Base-by-base conservation (phyloP, 1,139 yeast species). In the Protomyces inundatus region DNA sequence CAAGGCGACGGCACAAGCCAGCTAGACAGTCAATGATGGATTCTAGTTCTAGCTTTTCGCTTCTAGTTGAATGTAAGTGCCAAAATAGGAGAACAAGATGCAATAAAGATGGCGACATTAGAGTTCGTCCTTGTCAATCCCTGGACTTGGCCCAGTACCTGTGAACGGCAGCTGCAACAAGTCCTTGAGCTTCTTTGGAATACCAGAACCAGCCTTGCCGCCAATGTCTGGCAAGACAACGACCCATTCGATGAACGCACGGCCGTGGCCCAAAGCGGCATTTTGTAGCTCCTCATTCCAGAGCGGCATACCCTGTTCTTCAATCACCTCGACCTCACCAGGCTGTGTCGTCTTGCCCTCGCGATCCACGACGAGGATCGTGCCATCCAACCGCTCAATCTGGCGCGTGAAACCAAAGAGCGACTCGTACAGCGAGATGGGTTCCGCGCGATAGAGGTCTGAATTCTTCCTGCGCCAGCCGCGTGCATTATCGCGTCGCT, bases 221-320 rank as follows among this genome's bases (percentile, higher is more conserved):
- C 32, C 48, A 23, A 42, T 42, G 9, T 55, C 55, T 32, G 64
- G 64, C 61, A 61, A 42, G 37, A 61, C 56, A 33, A 61, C 53
- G 40, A 48, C 23, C 45, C 55, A 61, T 40, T 61, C 64, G 46
- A 61, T 46, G 14, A 42, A 61, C 6, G 57, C 55, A 39, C 54
- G 57, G n/a, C 64, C 64, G n/a, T 48, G 37, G 23, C 48, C 14
- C 32, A 53, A 46, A 2, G 55, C 56, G 6, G 62, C 62, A 32
- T 58, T 50, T 9, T 50, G 56, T 30, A 23, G 56, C 14, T 60
- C 58, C 34, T 53, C 58, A 48, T 46, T 30, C 58, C 64, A 60
- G 48, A 79, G 68, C 1, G 98, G 98, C 97, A 93, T 90, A 40
- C 98, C 98, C 71, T 82, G 85, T 12, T 88, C 90, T 67, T 78